Base-by-base conservation (phyloP, 2,329 filamentous ascomycete genomes). In the Sporothrix phasma region DNA sequence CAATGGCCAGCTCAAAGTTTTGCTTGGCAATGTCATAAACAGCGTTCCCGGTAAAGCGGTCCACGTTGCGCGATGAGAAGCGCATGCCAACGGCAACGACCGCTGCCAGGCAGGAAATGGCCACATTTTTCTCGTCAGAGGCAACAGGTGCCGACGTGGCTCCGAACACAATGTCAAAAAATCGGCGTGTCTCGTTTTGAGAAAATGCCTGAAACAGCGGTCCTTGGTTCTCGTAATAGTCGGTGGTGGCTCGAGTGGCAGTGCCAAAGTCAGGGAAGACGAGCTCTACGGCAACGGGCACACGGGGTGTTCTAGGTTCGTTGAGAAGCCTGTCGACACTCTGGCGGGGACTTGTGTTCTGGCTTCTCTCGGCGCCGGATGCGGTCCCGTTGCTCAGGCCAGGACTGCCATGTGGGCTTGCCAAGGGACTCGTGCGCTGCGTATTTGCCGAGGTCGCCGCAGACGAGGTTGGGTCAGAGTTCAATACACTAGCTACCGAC, bases 191-290 rank as follows among this genome's bases (percentile, higher is more conserved):
- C 51, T 74, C 70, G 2, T 68, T 61, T 17, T 62, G 61, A 0
- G 72, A 69, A 24, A 73, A 74, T 47, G 73, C 69, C 24, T 72
- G 71, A 26, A 74, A 73, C 0, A 74, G 66, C 34, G 68, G 67
- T 5, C 69, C 69, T 19, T 66, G 69, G 24, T 65, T 69, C 24
- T 60, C 65, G 66, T 69, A 74, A 66, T 73, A 74, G 13, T 65
- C 68, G 19, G 69, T 61, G 3, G 73, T 47, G 6, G 69, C 70
- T 1, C 61, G 62, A 49, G 24, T 59, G 0, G 69, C 69, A 0
- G 65, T 66, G 11, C 67, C 26, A n/a, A 68, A 68, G 29, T 65
- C 60, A 60, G 49, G 70, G 67, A 63, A 70, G 46, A 34, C 64
- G 2, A 72, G 68, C 24, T 64, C 66, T 31, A 69, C 19, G 39